phyloP scores from a whole-genome alignment of 441 rosid species.

The Viola pubescens region DNA sequence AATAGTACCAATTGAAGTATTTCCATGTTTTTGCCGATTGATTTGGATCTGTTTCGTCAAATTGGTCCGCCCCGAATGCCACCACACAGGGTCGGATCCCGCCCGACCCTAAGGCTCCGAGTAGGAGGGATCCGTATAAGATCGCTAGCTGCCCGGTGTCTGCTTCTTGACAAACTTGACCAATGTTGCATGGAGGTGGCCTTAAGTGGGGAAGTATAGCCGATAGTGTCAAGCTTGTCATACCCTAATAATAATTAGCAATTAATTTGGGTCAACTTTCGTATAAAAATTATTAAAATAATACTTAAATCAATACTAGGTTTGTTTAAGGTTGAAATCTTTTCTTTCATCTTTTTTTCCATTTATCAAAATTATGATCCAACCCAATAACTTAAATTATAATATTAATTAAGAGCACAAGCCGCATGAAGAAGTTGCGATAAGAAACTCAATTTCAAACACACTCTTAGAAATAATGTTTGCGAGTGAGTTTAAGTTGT shows the following conservation, averaged over 20 bases:
- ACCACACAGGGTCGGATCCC: slow-evolving; percentile 96
- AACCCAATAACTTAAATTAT: no score
- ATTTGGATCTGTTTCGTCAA: slow-evolving; percentile 71
- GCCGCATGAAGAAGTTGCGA: no score
- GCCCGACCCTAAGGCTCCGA: slow-evolving; percentile 82
- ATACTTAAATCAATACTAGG: no score
- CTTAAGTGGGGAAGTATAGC: slow-evolving; percentile 56
- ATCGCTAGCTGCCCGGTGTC: slow-evolving; percentile 51
- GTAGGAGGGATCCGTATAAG: slow-evolving; percentile 53
- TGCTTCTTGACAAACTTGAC: slow-evolving; percentile 54
- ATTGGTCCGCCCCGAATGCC: slow-evolving; percentile 98
- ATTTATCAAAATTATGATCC: no score
- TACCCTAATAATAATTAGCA: slow-evolving; percentile 36
- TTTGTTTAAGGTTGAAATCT: no score
- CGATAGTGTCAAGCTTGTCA: slow-evolving; percentile 56
- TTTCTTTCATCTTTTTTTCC: no score
- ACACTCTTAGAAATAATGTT: no score
- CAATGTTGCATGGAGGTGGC: slow-evolving; percentile 64
- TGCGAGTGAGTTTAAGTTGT: background rate
- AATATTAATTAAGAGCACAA: no score
- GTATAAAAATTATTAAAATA: no score
- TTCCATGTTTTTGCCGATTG: slow-evolving; percentile 68
- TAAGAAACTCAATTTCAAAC: background rate
- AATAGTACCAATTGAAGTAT: slow-evolving; percentile 92
- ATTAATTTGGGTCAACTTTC: no score